A percentile compares a stretch with the other conserved stretches of the same genome.
phyloP scores from a whole-genome alignment of 1,139 yeast species.

The Zygosaccharomyces pseudobailii region DNA sequence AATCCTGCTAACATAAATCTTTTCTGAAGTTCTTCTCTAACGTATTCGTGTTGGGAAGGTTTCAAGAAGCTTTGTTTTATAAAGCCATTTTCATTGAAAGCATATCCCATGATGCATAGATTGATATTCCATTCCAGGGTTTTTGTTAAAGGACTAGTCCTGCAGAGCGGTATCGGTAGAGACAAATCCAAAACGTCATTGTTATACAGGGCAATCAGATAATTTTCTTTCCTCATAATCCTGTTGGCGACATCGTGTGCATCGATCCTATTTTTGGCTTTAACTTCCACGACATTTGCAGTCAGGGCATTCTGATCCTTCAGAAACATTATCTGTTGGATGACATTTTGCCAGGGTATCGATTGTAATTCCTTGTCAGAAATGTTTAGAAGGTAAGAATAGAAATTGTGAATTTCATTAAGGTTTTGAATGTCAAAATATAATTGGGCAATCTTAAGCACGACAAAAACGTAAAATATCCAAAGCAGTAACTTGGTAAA shows the following conservation, averaged over 20 bases:
- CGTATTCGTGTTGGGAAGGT: slow-evolving; percentile 60
- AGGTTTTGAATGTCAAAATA: slow-evolving; percentile 40
- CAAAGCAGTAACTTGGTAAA: slow-evolving; percentile 55
- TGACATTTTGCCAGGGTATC: slow-evolving; percentile 86
- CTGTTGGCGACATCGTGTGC: slow-evolving; percentile 95
- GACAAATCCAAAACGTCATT: slow-evolving; percentile 68
- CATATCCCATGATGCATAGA: slow-evolving; percentile 79
- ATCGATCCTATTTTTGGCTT: slow-evolving; percentile 69
- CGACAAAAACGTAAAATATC: slow-evolving; percentile 56
- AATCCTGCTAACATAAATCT: slow-evolving; percentile 86
- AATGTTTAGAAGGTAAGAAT: slow-evolving; percentile 56
- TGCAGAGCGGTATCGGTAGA: slow-evolving; percentile 43
- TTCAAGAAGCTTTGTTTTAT: slow-evolving; percentile 69
- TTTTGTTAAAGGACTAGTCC: slow-evolving; percentile 57
- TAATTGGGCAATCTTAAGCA: slow-evolving; percentile 56
- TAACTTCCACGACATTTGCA: slow-evolving; percentile 51
- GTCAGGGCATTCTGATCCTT: slow-evolving; percentile 70
- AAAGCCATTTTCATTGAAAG: slow-evolving; percentile 81
- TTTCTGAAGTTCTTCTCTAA: slow-evolving; percentile 66
- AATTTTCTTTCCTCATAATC: slow-evolving; percentile 92
- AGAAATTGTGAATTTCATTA: slow-evolving; percentile 36
- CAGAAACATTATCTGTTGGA: slow-evolving; percentile 66
- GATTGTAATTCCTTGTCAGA: slow-evolving; percentile 83
- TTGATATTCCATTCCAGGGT: slow-evolving; percentile 93
- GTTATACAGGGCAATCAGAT: slow-evolving; percentile 82